Evolutionary conservation across 495 filamentous ascomycete species (phyloP).

Genomic region (Haplographium delicatum): DNA sequence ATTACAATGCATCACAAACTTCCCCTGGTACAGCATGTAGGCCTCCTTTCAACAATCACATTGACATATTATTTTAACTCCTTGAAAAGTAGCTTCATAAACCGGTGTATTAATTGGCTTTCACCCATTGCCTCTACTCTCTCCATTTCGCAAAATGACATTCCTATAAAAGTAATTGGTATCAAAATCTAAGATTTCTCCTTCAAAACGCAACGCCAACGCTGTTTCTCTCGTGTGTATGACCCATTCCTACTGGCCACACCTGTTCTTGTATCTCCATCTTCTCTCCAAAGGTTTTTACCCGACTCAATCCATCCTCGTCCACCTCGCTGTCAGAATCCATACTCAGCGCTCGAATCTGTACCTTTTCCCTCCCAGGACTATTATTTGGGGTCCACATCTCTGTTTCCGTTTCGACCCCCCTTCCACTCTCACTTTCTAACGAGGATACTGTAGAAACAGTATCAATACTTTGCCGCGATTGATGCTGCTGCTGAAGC

Average conservation of each 20-base stretch:
- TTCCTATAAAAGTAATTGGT: no score
- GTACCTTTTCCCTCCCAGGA: slow-evolving; percentile 30
- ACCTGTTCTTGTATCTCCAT: no score
- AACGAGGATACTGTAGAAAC: slow-evolving; percentile 25
- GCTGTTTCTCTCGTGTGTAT: slow-evolving; percentile 32
- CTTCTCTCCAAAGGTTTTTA: slow-evolving; percentile 27
- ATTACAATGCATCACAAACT: no score
- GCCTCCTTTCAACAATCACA: no score
- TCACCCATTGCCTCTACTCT: no score
- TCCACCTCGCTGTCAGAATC: slow-evolving; percentile 28
- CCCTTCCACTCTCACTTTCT: slow-evolving; percentile 35
- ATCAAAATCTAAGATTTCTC: background rate
- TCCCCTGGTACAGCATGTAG: no score
- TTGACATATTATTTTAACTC: no score
- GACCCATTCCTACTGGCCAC: slow-evolving; percentile 8
- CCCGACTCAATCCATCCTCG: slow-evolving; percentile 24
- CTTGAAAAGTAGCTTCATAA: no score
- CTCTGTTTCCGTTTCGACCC: slow-evolving; percentile 33
- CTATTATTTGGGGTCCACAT: slow-evolving; percentile 33
- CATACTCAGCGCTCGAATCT: slow-evolving; percentile 20
- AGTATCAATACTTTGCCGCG: slow-evolving; percentile 33
- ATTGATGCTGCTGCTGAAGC: slow-evolving; percentile 14
- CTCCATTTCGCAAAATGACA: no score
- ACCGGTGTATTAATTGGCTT: no score
- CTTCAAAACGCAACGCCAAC: slow-evolving; percentile 40